Percentiles rank a stretch among this genome's conserved stretches.
Conservation (phyloP, 2,329 filamentous ascomycete genomes). For the Apiospora pterosperma region DNA sequence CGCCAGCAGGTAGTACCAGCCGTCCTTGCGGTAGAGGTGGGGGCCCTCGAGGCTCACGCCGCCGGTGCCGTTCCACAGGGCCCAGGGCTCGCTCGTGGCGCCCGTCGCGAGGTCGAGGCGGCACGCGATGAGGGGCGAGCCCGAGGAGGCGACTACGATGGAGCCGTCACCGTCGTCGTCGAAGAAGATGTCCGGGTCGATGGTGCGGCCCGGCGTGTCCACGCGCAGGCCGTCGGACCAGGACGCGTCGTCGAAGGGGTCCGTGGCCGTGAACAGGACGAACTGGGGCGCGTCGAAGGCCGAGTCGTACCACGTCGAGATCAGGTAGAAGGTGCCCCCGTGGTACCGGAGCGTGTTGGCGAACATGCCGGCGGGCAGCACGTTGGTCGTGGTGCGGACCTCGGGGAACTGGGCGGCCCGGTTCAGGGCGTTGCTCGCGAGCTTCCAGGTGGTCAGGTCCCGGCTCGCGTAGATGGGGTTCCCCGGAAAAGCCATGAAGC, state of each 20-base stretch:
- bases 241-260: constrained; percentile 2
- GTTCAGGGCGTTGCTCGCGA: constrained; percentile 19
- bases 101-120: constrained; percentile 10
- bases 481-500: constrained; percentile 58
- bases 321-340: constrained; percentile 24
- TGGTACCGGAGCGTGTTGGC: constrained; percentile 27
- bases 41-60: constrained; percentile 33
- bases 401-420: constrained; percentile 33
- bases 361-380: constrained; percentile 26
- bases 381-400: constrained; percentile 17
- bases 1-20: constrained; percentile 41
- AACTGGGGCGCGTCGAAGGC: background rate
- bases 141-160: constrained; percentile 17
- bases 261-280: constrained; percentile 3
- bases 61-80: constrained; percentile 28
- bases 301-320: constrained; percentile 15
- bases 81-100: constrained; percentile 5
- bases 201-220: constrained; percentile 24
- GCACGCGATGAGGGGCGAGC: background rate
- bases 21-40: constrained; percentile 35
- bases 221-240: constrained; percentile 29
- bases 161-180: constrained; percentile 20
- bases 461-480: constrained; percentile 36
- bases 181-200: constrained; percentile 11
- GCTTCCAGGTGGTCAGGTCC: constrained; percentile 29